Evolutionary conservation across 192 early-diverging fungal species (phyloP), one percentile per base, ranked within the genome.

Genomic region (Entrophospora sp.): DNA sequence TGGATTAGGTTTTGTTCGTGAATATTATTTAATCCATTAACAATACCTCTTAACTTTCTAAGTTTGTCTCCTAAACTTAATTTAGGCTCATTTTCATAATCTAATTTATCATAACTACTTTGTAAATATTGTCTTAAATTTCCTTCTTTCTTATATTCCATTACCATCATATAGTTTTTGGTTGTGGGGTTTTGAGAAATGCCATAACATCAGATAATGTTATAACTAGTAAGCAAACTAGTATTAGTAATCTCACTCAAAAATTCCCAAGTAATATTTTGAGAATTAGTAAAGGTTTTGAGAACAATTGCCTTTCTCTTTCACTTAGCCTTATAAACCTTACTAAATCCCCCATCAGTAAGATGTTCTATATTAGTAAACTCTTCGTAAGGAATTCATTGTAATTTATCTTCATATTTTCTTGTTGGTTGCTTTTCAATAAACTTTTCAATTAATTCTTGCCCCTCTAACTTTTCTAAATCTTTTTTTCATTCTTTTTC

Each of bases 181-280:
- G 48, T 51, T 2, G 2, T 6, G 8, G 48, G 48, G 10, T 51
- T 22, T 24, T 51, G 48, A 51, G 48, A 51, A 51, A 51, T 18
- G 24, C 48, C 48, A 2, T 8, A 18, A 51, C 48, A 51, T 51
- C 1, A 12, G 4, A 30, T 20, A 51, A 51, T 20, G 2, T 18
- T 3, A 30, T 30, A 1, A 51, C 5, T 8, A 7, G 2, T 51
- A 18, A 51, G 3, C 9, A 51, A 51, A 1, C 24, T 12, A 18
- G 1, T 3, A 24, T 18, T 51, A 51, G 48, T 2, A 18, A 51
- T 51, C 20, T 51, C 48, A 3, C 1, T 51, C 20, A 57, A 34
- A 35, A 57, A 57, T 57, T 57, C 55, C n/a, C 14, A 25, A 57
- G 55, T 57, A 13, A 57, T 20, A 57, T 57, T 57, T 57, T 57